Conservation (phyloP, 2,329 filamentous ascomycete species). For the Penicillium crustosum region DNA sequence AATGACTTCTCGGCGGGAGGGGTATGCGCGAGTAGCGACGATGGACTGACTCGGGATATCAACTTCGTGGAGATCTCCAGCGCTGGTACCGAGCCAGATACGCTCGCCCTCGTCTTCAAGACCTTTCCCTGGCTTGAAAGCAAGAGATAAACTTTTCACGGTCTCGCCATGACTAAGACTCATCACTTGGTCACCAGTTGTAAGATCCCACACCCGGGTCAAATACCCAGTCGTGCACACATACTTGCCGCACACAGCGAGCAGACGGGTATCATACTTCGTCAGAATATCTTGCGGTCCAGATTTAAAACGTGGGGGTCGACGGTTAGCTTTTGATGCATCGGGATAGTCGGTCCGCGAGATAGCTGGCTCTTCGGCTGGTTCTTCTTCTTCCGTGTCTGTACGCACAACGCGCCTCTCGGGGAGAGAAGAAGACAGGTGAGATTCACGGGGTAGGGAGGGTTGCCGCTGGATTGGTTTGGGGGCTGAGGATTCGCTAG, state of each 20-base stretch:
- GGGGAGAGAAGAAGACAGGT: slow-evolving; percentile 18
- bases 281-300: slow-evolving; percentile 75
- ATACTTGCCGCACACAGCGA: slow-evolving; percentile 84
- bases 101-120: slow-evolving; percentile 77
- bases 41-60: slow-evolving; percentile 75
- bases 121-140: slow-evolving; percentile 78
- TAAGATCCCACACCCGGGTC: slow-evolving; percentile 83
- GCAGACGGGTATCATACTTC: slow-evolving; percentile 80
- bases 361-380: slow-evolving; percentile 52
- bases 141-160: slow-evolving; percentile 74
- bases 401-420: slow-evolving; percentile 28
- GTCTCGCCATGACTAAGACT: slow-evolving; percentile 82
- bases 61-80: slow-evolving; percentile 84
- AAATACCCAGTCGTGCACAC: slow-evolving; percentile 84
- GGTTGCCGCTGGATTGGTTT: slow-evolving; percentile 28
- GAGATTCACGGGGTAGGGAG: slow-evolving; percentile 31
- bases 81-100: slow-evolving; percentile 86
- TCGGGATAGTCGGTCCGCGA: slow-evolving; percentile 73
- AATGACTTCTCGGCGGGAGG: slow-evolving; percentile 75
- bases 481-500: slow-evolving; percentile 22
- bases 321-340: slow-evolving; percentile 76
- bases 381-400: slow-evolving; percentile 55
- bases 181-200: slow-evolving; percentile 77
- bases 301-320: slow-evolving; percentile 72
- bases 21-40: slow-evolving; percentile 67